Base-by-base conservation (phyloP, 371 early-diverging fungal genomes). In the Nematocida sp. region DNA sequence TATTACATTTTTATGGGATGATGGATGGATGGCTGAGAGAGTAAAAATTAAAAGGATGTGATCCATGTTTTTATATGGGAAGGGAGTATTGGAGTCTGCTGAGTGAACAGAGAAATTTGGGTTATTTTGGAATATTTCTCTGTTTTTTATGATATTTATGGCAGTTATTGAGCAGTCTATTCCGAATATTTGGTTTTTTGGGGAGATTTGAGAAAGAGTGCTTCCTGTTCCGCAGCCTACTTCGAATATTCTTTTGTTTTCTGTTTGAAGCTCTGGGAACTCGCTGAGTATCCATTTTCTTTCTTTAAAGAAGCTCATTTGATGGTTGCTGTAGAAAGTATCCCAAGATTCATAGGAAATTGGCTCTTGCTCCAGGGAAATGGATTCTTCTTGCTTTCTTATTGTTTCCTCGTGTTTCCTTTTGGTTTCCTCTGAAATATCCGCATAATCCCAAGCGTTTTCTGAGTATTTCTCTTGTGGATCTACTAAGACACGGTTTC, bases 161-260 rank as follows among this genome's bases (percentile, higher is more conserved):
- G 79, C 79, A 53, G 54, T 65, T 26, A 23, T 2, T 0, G 79
- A 66, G 38, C 57, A 80, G 65, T 80, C 81, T 38, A 75, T 60
- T 23, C 78, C 81, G 36, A 53, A 71, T 66, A 66, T 18, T 36
- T 23, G 35, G 32, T 42, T 50, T n/a, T 38, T 5, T 47, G 32
- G 39, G 2, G 45, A 5, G 45, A 63, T 7, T 36, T 59, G 56
- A 50, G 61, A 48, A 39, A 80, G 77, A 23, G 79, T 39, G 45
- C 75, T 80, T 60, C 81, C 81, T 0, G 59, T 60, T 13, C 81
- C 81, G 51, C 81, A 80, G 1, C 81, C 81, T 40, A 78, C 23
- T 42, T 80, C 81, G 23, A 76, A 48, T 35, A 80, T 66, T 38
- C 38, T 40, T 51, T 67, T 49, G 13, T 45, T 57, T 4, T 28